Percentiles rank a stretch among this genome's conserved stretches.
phyloP scores from a whole-genome alignment of 2,329 filamentous ascomycete species.

The Fusarium succisae region DNA sequence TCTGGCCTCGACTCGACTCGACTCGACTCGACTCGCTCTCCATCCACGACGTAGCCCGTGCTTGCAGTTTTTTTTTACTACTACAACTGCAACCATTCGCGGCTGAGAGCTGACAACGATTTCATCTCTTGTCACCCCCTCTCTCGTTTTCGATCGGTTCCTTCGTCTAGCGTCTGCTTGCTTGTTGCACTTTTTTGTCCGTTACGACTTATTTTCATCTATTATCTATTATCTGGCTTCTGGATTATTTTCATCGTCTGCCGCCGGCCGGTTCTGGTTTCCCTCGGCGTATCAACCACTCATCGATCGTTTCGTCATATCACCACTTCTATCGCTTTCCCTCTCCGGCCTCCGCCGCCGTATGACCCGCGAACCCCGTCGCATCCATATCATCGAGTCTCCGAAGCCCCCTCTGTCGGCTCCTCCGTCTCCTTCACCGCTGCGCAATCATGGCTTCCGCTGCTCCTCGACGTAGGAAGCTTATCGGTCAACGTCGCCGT shows the following conservation, averaged over 20 bases:
- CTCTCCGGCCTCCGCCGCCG: slow-evolving; percentile 35
- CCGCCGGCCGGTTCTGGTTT: slow-evolving; percentile 43
- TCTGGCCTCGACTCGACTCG: slow-evolving; percentile 24
- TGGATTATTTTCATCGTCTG: slow-evolving; percentile 29
- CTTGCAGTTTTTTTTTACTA: slow-evolving; percentile 28
- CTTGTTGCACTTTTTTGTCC: slow-evolving; percentile 33
- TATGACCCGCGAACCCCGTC: slow-evolving; percentile 43
- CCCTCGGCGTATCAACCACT: slow-evolving; percentile 33
- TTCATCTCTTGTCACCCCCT: slow-evolving; percentile 27
- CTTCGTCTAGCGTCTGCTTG: slow-evolving; percentile 41
- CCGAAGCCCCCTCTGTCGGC: slow-evolving; percentile 45
- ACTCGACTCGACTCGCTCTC: slow-evolving; percentile 21
- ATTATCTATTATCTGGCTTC: slow-evolving; percentile 37
- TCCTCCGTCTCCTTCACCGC: slow-evolving; percentile 42
- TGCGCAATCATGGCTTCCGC: slow-evolving; percentile 48
- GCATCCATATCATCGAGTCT: slow-evolving; percentile 41
- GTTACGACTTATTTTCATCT: slow-evolving; percentile 20
- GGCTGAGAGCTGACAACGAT: slow-evolving; percentile 40
- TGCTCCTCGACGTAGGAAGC: slow-evolving; percentile 67
- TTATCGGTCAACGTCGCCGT: slow-evolving; percentile 73
- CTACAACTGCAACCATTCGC: slow-evolving; percentile 28
- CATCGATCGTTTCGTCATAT: slow-evolving; percentile 28
- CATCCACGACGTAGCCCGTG: slow-evolving; percentile 20
- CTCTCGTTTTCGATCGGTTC: slow-evolving; percentile 31
- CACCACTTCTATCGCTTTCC: slow-evolving; percentile 21